phyloP scores from a whole-genome alignment of 169 alveolate species.

The Neospora caninum region DNA sequence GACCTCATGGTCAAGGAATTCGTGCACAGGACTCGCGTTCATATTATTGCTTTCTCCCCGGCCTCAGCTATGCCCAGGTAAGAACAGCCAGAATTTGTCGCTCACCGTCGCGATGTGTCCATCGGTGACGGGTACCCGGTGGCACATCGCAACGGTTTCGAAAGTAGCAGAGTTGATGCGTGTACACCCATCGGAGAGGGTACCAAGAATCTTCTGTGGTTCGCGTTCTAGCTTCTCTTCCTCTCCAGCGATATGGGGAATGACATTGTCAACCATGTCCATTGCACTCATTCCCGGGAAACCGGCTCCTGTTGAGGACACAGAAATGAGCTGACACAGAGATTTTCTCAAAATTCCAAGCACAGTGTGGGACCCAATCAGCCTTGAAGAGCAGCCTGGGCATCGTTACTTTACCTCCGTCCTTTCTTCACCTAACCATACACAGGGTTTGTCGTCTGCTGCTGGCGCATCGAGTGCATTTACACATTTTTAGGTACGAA shows the following conservation, averaged over 20 bases:
- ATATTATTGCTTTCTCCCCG: too few species aligned
- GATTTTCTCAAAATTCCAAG: background rate
- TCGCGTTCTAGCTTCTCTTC: constrained; percentile 54
- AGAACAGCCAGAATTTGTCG: background rate
- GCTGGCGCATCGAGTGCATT: too few species aligned
- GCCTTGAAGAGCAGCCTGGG: background rate
- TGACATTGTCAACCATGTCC: constrained; percentile 56
- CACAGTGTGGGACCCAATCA: background rate
- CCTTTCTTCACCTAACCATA: background rate
- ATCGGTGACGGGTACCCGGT: constrained; percentile 46
- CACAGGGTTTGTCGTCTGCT: background rate
- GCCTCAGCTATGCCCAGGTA: too few species aligned
- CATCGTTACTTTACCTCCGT: background rate
- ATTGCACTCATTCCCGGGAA: constrained; percentile 53
- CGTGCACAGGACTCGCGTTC: too few species aligned
- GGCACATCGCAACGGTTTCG: constrained; percentile 40
- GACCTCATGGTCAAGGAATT: too few species aligned
- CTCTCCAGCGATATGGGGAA: constrained; percentile 61
- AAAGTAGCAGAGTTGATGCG: background rate
- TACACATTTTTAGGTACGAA: too few species aligned
- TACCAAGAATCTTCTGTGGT: constrained; percentile 51
- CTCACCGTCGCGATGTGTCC: constrained; percentile 57
- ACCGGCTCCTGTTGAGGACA: constrained; percentile 58
- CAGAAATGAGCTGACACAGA: too few species aligned
- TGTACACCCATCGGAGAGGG: background rate